A percentile compares a stretch with the other conserved stretches of the same genome.
Conservation (phyloP, 257 asterid genomes). For the Solanum bulbocastanum region DNA sequence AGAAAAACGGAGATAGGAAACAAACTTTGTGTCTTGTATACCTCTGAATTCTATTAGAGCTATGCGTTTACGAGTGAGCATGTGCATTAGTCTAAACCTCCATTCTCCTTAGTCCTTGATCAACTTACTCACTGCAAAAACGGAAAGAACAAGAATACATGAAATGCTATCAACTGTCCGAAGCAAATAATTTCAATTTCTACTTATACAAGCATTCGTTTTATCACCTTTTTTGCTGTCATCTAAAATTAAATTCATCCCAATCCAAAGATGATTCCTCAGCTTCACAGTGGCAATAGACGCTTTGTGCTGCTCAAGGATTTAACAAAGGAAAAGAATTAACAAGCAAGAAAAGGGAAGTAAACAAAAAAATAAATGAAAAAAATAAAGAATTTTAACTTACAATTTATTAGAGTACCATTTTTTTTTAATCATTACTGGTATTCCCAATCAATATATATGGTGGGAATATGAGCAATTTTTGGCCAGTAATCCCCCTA, state of each 20-base stretch:
- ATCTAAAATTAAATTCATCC: not conserved
- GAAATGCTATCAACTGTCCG: not conserved
- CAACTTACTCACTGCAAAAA: not conserved
- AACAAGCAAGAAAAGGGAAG: not conserved
- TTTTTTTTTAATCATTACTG: not conserved
- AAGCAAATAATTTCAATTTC: not conserved
- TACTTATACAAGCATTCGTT: not conserved
- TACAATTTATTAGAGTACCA: not conserved
- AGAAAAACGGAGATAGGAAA: not conserved
- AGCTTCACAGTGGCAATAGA: not conserved
- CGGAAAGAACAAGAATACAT: not conserved
- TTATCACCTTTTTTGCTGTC: not conserved
- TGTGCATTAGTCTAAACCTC: not conserved
- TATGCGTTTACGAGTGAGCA: not conserved
- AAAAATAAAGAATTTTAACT: not conserved
- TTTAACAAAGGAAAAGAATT: not conserved
- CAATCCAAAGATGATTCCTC: not conserved
- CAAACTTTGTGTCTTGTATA: not conserved
- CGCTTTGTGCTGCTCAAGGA: not conserved
- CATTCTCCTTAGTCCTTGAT: not conserved
- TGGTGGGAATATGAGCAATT: not conserved
- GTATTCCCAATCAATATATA: accelerated
- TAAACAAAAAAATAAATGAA: not conserved
- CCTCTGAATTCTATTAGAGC: not conserved
- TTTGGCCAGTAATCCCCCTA: not conserved